phyloP scores from a whole-genome alignment of 2,329 filamentous ascomycete genomes.

The Sordariomycetes sp. region DNA sequence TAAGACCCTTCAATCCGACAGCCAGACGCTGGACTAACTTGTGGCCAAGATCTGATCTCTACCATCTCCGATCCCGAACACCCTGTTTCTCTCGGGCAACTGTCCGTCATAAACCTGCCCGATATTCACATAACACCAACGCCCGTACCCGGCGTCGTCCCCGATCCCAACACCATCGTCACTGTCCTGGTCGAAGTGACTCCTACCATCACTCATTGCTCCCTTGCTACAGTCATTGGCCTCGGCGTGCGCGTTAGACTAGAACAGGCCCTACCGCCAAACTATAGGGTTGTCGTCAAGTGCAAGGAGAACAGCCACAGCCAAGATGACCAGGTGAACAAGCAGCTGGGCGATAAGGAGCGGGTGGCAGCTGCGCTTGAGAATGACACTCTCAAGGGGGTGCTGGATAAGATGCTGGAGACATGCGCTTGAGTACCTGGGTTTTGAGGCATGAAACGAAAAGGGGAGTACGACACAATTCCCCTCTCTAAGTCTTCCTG shows the following conservation, averaged over 20 bases:
- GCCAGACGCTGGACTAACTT: no score
- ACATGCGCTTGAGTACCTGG: slow-evolving; percentile 59
- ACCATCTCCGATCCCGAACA: slow-evolving; percentile 96
- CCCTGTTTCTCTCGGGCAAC: slow-evolving; percentile 82
- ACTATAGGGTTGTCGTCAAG: slow-evolving; percentile 83
- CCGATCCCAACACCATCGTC: slow-evolving; percentile 47
- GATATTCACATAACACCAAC: slow-evolving; percentile 68
- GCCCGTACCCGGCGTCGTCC: slow-evolving; percentile 22
- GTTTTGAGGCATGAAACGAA: no score
- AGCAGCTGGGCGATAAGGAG: slow-evolving; percentile 95
- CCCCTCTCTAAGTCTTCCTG: no score
- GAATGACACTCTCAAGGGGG: slow-evolving; percentile 80
- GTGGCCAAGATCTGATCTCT: slow-evolving; percentile 70
- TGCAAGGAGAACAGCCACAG: slow-evolving; percentile 96
- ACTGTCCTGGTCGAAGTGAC: slow-evolving; percentile 83
- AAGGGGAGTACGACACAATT: no score
- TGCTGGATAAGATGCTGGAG: slow-evolving; percentile 88
- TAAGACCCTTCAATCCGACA: no score
- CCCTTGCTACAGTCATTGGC: slow-evolving; percentile 90
- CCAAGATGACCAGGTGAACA: slow-evolving; percentile 92
- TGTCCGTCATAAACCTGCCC: slow-evolving; percentile 91
- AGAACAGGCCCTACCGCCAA: slow-evolving; percentile 82
- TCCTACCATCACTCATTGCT: slow-evolving; percentile 95
- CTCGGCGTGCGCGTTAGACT: slow-evolving; percentile 85
- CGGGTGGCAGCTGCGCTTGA: slow-evolving; percentile 89